phyloP scores from a whole-genome alignment of 345 rosid genomes.

The Eucalyptus regnans region DNA sequence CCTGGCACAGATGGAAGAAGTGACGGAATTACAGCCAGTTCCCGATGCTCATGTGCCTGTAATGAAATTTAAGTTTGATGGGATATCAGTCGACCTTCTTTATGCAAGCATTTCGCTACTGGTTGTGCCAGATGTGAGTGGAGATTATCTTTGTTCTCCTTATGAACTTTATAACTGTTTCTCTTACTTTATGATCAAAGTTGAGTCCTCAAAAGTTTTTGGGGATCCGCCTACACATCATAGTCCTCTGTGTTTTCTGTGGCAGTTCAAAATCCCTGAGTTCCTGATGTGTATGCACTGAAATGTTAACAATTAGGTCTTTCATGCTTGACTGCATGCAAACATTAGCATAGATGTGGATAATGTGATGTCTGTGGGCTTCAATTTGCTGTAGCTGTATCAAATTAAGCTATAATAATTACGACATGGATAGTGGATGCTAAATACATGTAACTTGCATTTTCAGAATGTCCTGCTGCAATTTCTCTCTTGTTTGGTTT shows the following conservation, averaged over 20 bases:
- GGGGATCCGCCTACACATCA: not conserved
- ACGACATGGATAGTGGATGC: not conserved
- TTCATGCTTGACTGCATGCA: not conserved
- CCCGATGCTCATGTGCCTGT: conserved; percentile 98
- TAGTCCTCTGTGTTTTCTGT: not conserved
- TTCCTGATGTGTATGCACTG: not conserved
- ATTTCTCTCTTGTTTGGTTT: not conserved
- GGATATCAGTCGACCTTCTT: conserved; percentile 86
- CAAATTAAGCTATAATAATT: not conserved
- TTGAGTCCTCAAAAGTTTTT: not conserved
- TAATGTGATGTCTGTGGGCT: not conserved
- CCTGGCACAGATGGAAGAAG: conserved; percentile 70
- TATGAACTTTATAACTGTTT: not conserved
- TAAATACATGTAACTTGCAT: not conserved
- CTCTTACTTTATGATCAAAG: not conserved
- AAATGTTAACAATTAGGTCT: not conserved
- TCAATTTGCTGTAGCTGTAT: not conserved
- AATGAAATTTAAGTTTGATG: conserved; percentile 89
- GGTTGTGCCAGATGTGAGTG: conserved; percentile 81
- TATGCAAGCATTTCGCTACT: conserved; percentile 77
- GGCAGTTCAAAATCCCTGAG: not conserved
- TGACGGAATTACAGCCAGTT: conserved; percentile 83
- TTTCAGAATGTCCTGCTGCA: not conserved
- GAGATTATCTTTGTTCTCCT: not conserved
- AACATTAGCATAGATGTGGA: not conserved